Evolutionary conservation across 2,329 filamentous ascomycete genomes (phyloP).

Genomic region (Aspergillus cejpii): DNA sequence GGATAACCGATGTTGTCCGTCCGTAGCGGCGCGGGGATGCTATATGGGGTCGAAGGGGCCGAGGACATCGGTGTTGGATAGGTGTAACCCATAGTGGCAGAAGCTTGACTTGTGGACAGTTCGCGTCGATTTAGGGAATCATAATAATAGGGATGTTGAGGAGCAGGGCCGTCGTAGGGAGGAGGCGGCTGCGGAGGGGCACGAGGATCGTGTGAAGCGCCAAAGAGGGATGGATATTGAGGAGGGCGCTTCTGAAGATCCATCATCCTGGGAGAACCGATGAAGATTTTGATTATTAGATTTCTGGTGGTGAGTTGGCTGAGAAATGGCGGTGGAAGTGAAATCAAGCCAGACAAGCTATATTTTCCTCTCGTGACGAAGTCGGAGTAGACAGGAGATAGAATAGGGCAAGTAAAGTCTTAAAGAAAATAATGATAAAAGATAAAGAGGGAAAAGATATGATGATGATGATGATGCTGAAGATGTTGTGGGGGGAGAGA

Average conservation of each 20-base stretch:
- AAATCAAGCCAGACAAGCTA: background rate
- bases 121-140: constrained; percentile 9
- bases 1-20: constrained; percentile 19
- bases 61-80: constrained; percentile 3
- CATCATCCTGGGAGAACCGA: constrained; percentile 18
- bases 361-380: too few species aligned
- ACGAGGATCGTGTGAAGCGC: constrained; percentile 26
- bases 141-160: constrained; percentile 6
- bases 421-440: constrained; percentile 1
- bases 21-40: constrained; percentile 20
- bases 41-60: constrained; percentile 7
- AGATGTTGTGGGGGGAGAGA: background rate
- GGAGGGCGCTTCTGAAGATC: constrained; percentile 21
- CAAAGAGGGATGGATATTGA: constrained; percentile 27
- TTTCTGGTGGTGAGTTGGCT: too few species aligned
- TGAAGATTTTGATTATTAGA: too few species aligned
- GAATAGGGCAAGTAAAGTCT: too few species aligned
- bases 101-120: constrained; percentile 12
- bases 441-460: background rate
- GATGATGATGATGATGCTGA: background rate
- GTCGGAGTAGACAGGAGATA: too few species aligned
- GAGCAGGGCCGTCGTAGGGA: constrained; percentile 8
- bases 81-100: constrained; percentile 6
- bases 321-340: constrained; percentile 16
- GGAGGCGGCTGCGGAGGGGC: constrained; percentile 17